These are phyloP conservation scores for Parachaetomium inaequale DNA, from an alignment of 495 filamentous ascomycete genomes.

Conservation along the genomic window DNA sequence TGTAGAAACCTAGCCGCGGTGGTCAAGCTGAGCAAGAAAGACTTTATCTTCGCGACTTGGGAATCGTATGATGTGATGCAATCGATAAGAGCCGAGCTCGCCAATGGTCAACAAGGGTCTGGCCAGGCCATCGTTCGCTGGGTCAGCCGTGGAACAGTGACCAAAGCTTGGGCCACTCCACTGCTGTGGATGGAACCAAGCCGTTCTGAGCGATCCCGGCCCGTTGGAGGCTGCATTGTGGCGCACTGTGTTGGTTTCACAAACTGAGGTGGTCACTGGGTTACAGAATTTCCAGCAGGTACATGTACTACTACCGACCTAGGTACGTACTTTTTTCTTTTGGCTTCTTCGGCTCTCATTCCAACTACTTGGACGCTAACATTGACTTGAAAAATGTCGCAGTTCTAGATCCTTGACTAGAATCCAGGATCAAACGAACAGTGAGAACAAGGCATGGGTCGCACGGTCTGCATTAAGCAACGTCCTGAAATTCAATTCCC, in stretches of 20 bases:
- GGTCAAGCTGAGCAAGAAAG: not conserved
- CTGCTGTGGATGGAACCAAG: not conserved
- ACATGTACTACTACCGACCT: too few relatives aligned
- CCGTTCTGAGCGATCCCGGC: not conserved
- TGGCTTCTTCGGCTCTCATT: too few relatives aligned
- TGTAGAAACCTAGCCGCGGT: too few relatives aligned
- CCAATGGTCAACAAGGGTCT: not conserved
- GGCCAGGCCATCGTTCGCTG: not conserved
- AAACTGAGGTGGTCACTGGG: not conserved
- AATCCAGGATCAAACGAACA: too few relatives aligned
- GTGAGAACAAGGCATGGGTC: too few relatives aligned
- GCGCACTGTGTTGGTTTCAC: not conserved
- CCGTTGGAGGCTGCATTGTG: not conserved
- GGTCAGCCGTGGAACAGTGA: too few relatives aligned
- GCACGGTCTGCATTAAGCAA: not conserved
- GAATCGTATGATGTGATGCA: conserved; percentile 32
- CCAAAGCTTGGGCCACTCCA: too few relatives aligned
- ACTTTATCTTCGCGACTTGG: not conserved
- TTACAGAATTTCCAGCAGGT: too few relatives aligned
- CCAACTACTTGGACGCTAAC: too few relatives aligned
- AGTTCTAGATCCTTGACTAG: too few relatives aligned
- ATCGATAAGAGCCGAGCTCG: conserved; percentile 24
- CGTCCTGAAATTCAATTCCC: not conserved
- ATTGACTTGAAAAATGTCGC: too few relatives aligned
- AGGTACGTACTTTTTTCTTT: too few relatives aligned